Base-by-base conservation (phyloP, 2,329 filamentous ascomycete species). In the Trichoderma polysporum region DNA sequence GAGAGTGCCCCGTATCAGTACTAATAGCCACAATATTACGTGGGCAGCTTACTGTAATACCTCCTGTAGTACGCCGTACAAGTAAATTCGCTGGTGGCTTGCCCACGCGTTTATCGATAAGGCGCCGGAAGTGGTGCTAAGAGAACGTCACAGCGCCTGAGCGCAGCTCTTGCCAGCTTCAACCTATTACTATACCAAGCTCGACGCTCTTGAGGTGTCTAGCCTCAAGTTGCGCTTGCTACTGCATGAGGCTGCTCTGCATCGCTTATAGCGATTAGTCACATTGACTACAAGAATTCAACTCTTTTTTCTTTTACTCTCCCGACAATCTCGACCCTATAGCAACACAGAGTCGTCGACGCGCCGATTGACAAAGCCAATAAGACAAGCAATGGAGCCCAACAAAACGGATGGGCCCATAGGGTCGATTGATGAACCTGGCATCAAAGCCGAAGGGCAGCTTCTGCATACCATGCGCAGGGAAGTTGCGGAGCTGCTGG, bases 401-500 rank as follows among this genome's bases (percentile, higher is more conserved):
- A 71, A 72, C 62, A 67, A 69, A 29, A 41, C 71, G 7, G 76
- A 77, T 58, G 76, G 73, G 25, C 76, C 72, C 12, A 83, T 88
- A 73, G 74, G 76, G 58, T 82, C 84, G 69, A 86, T 90, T 69
- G 81, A 84, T 60, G 82, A 84, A 71, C 89, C 88, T 27, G 91
- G 91, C 71, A 79, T 91, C 71, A 91, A 87, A 77, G 87, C 88
- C 59, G 83, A 87, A 22, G 83, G 82, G n/a, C 79, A 86, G 1
- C 81, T 92, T 13, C 83, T 91, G 54, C 76, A 78, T 29, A 73
- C 81, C 19, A 87, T 97, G 78, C 90, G 91, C 68, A 82, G 83
- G 68, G 90, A 93, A 76, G 92, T 97, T 67, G 91, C 92, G 29
- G 76, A 83, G 6, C 84, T 97, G 52, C 86, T 99, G n/a, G 84